Conservation (phyloP, 345 rosid species). For the Salix koriyanagi region DNA sequence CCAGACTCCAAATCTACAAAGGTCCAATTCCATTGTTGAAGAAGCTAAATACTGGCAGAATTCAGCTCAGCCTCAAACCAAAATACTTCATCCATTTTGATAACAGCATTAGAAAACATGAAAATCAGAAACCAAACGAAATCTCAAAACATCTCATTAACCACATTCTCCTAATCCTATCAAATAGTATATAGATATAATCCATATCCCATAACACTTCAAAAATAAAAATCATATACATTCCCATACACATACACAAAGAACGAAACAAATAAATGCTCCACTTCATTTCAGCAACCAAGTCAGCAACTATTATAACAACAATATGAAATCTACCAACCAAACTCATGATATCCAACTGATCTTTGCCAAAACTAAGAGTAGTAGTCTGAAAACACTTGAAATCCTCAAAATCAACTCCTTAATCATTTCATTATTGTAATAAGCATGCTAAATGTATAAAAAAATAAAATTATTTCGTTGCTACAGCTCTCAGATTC, state of each 20-base stretch:
- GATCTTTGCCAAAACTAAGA: conserved; percentile 84
- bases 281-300: neutral
- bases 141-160: neutral
- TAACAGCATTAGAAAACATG: neutral
- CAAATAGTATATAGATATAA: neutral
- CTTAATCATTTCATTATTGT: conserved; percentile 2
- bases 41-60: neutral
- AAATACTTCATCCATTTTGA: neutral
- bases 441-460: neutral
- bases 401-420: conserved; percentile 56
- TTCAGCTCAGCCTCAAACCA: neutral
- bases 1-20: neutral
- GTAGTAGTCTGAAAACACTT: conserved; percentile 70
- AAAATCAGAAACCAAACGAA: neutral
- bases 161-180: neutral
- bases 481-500: neutral
- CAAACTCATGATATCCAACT: conserved; percentile 46
- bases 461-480: neutral
- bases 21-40: neutral
- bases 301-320: neutral
- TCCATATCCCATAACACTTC: neutral
- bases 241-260: neutral
- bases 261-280: neutral
- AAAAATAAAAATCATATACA: neutral
- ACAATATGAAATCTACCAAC: neutral